Base-by-base conservation (phyloP, 129 eudicot genomes). In the Kitagawia praeruptora region DNA sequence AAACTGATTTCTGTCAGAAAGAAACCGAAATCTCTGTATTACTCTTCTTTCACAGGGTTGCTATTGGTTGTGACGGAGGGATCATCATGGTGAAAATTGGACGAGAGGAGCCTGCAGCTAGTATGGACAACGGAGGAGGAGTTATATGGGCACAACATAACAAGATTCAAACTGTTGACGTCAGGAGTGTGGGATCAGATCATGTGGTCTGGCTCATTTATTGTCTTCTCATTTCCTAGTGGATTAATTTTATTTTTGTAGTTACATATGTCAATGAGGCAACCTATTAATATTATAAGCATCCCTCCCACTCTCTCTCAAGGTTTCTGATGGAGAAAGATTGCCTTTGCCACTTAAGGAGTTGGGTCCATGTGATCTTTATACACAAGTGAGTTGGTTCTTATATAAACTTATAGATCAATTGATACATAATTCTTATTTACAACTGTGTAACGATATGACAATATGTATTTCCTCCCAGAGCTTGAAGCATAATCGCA, bases 311-410 rank as follows among this genome's bases (percentile, higher is more conserved):
- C 1, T 25, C 25, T n/a, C 14, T 51, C 0, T 31, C 34, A 31
- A 93, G 98, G 92, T 90, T 82, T 82, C 97, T 82, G 98, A 94
- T 86, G 98, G 98, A 83, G 97, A 94, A 89, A 91, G 98, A 80
- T 77, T 94, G 74, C 98, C 98, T 77, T 81, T 94, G 84, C 92
- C 93, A 44, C 92, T 94, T 69, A 93, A 88, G 80, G 98, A 93
- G 86, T 86, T 93, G 89, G 98, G 98, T 49, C 86, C 91, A 37
- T 93, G 98, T 81, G 98, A 93, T 78, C 93, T 93, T 80, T 93
- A 93, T 82, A 97, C 98, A 6, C 98, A 93, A 86, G 98, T 93
- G 54, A 83, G 90, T 81, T 85, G 64, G 63, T 71, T 48, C 34
- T 56, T 74, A 0, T 19, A 80, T n/a, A 63, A 4, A 34, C 31